Conservation (phyloP, 345 rosid species). For the Aquilaria sinensis region DNA sequence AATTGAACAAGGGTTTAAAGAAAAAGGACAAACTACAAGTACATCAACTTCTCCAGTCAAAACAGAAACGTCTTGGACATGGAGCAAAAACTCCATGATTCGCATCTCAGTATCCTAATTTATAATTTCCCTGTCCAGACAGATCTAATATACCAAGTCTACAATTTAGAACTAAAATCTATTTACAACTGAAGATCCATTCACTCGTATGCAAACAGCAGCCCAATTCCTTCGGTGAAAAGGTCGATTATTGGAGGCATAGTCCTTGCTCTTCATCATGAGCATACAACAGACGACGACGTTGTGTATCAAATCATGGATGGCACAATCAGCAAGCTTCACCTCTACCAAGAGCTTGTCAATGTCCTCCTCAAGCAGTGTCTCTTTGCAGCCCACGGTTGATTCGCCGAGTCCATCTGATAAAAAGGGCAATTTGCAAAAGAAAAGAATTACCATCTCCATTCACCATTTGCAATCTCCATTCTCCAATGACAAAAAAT, state of each 20-base stretch:
- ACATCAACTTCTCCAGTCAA: too few relatives aligned
- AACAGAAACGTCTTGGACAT: too few relatives aligned
- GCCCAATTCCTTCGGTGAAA: slow-evolving; percentile 14
- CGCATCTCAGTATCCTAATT: too few relatives aligned
- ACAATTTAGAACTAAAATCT: too few relatives aligned
- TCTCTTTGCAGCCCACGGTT: slow-evolving; percentile 54
- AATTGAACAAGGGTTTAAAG: too few relatives aligned
- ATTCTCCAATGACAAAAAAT: background rate
- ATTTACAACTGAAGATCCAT: slow-evolving; percentile 36
- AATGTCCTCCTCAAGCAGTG: slow-evolving; percentile 78
- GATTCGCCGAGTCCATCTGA: slow-evolving; percentile 44
- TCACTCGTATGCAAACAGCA: slow-evolving; percentile 33
- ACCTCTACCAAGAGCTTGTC: slow-evolving; percentile 83
- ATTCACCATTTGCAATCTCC: background rate
- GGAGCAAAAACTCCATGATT: too few relatives aligned
- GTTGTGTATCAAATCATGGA: background rate
- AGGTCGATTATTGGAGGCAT: slow-evolving; percentile 9
- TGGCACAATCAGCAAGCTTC: slow-evolving; percentile 10
- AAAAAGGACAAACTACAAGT: too few relatives aligned
- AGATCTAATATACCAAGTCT: too few relatives aligned
- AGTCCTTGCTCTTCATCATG: slow-evolving; percentile 1
- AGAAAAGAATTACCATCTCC: background rate
- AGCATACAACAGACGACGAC: slow-evolving; percentile 8
- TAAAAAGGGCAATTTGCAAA: slow-evolving; percentile 2
- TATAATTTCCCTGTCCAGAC: too few relatives aligned